phyloP scores from a whole-genome alignment of 106 monocot species.

The Dioscorea dumetorum region DNA sequence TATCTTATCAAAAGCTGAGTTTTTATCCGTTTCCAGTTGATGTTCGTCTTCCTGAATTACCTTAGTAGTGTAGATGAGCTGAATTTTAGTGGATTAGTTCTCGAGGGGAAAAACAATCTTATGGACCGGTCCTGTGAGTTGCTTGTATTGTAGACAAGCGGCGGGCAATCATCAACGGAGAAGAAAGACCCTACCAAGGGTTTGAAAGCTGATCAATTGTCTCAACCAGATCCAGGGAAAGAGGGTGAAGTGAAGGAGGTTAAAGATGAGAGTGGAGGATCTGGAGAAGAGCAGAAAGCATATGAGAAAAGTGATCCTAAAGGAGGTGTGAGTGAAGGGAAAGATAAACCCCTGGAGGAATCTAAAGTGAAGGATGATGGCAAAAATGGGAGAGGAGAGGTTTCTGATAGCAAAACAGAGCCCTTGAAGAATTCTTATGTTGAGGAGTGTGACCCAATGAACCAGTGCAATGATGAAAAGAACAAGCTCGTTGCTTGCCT shows the following conservation, averaged over 20 bases:
- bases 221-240: slow-evolving; percentile 13
- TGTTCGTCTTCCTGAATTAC: neutral
- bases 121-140: neutral
- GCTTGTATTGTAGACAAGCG: neutral
- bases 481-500: slow-evolving; percentile 68
- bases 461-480: slow-evolving; percentile 53
- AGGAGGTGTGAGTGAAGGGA: slow-evolving; percentile 4
- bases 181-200: neutral
- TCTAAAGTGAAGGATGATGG: neutral
- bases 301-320: slow-evolving; percentile 5
- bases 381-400: neutral
- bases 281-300: neutral
- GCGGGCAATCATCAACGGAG: neutral
- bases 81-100: neutral
- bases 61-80: no score
- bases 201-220: neutral
- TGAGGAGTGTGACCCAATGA: slow-evolving; percentile 51
- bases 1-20: no score
- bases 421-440: slow-evolving; percentile 8
- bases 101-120: neutral
- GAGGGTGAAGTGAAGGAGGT: slow-evolving; percentile 11
- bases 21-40: neutral
- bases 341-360: neutral
- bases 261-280: slow-evolving; percentile 6
- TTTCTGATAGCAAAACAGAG: slow-evolving; percentile 8